Evolutionary conservation across 73 alveolate species (phyloP).

Genomic region (Paramecium tetraurelia): DNA sequence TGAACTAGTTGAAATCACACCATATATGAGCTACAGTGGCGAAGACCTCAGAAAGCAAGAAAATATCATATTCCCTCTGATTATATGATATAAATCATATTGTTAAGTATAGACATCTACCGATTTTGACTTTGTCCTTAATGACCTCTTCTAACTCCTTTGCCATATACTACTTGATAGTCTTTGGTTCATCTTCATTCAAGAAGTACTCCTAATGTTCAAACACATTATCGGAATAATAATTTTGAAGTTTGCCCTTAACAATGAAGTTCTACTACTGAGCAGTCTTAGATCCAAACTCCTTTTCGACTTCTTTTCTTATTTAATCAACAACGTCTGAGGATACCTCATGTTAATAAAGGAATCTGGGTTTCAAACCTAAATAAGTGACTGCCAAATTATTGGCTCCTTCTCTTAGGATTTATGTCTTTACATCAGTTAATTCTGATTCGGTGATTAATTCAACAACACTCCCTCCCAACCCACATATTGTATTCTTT

Average conservation of each 20-base stretch:
- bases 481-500: background rate
- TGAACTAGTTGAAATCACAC: background rate
- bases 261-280: background rate
- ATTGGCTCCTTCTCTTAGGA: background rate
- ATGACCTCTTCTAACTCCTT: background rate
- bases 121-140: background rate
- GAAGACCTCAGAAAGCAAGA: background rate
- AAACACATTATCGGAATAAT: slow-evolving; percentile 7
- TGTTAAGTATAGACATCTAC: background rate
- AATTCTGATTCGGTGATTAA: background rate
- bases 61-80: background rate
- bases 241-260: slow-evolving; percentile 16
- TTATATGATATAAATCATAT: background rate
- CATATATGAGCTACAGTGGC: background rate
- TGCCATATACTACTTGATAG: background rate
- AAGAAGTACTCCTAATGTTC: background rate
- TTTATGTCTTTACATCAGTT: background rate
- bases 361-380: slow-evolving; percentile 34
- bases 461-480: background rate
- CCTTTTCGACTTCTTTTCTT: background rate
- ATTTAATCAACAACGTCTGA: background rate
- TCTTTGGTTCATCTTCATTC: slow-evolving; percentile 20
- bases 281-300: background rate
- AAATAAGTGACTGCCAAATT: background rate
- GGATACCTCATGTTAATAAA: background rate